Base-by-base conservation (phyloP, 805 yeast genomes). In the Sugiyamaella lignohabitans region DNA sequence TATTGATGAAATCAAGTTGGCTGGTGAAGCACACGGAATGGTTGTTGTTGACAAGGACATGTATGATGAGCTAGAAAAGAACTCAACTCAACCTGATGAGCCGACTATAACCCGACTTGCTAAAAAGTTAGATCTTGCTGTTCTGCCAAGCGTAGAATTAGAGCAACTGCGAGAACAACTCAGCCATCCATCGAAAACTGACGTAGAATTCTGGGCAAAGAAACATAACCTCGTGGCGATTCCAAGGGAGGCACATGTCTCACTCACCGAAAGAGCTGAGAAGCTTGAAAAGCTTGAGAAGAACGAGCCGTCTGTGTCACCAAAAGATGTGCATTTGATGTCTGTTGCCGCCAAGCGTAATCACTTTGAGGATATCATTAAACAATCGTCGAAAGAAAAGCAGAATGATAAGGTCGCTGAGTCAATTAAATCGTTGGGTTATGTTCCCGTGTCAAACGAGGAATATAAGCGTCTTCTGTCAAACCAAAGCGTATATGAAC, bases 401-500 rank as follows among this genome's bases (percentile, higher is more conserved):
- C 46, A 42, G 42, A 46, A 54, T 4, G 61, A 58, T 20, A 57
- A 60, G 39, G 53, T 65, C 20, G 59, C 52, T 20, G 64, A 59
- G 23, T 56, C 65, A 2, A 51, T 61, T 45, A 55, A 52, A 20
- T 53, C 60, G 2, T 54, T 65, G 8, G 70, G 70, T 3, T 62
- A 56, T 38, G 60, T 63, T 16, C 61, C 66, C 0, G 60, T 66
- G n/a, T 53, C 63, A 3, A 51, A 47, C n/a, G 69, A 62, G 18
- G 70, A 66, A 49, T 66, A 64, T 51, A 57, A 59, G 46, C 53
- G 59, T 16, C 55, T 66, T 18, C 45, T 61, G 6, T 59, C 59
- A 5, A 53, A 57, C 35, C 65, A 62, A 45, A 51, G 52, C 23
- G 61, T 59, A 16, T 61, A 59, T 36, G 57, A 58, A 18, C 68